These are phyloP conservation scores for Aureobasidium subglaciale DNA, from an alignment of 2,329 filamentous ascomycete species.

Conservation along the genomic window DNA sequence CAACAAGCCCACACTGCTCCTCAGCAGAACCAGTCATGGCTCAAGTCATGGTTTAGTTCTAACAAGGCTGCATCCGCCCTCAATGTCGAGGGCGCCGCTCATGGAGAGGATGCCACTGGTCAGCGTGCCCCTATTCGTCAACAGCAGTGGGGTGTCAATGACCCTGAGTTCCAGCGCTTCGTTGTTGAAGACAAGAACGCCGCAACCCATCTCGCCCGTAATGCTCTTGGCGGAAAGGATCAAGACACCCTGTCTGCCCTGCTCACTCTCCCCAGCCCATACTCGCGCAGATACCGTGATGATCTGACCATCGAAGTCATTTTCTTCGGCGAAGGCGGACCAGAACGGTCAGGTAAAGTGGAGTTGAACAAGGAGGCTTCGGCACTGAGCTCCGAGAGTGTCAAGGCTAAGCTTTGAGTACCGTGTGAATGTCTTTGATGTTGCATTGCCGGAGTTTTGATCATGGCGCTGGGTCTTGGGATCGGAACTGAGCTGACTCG, in stretches of 20 bases:
- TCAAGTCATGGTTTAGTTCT: constrained; percentile 61
- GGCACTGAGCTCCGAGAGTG: constrained; percentile 22
- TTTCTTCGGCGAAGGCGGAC: constrained; percentile 80
- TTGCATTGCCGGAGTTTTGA: constrained; percentile 13
- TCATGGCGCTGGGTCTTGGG: not conserved
- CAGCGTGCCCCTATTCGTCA: constrained; percentile 84
- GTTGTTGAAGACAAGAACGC: constrained; percentile 93
- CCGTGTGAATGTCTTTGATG: not conserved
- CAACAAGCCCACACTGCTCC: constrained; percentile 47
- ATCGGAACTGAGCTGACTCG: not conserved
- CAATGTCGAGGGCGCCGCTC: constrained; percentile 64
- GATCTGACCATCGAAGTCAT: constrained; percentile 97
- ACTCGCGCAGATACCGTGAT: constrained; percentile 84
- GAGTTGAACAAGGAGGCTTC: constrained; percentile 82
- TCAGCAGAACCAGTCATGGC: constrained; percentile 49
- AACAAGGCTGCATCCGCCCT: constrained; percentile 49
- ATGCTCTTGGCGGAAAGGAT: constrained; percentile 88
- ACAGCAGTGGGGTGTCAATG: constrained; percentile 80
- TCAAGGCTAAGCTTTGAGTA: constrained; percentile 20
- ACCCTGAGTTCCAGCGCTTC: constrained; percentile 70
- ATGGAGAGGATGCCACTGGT: constrained; percentile 49
- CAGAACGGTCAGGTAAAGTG: constrained; percentile 69
- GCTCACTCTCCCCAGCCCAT: constrained; percentile 84
- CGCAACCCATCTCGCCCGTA: constrained; percentile 89
- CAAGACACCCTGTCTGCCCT: constrained; percentile 89